phyloP scores from a whole-genome alignment of 192 early-diverging fungal genomes.

The Linnemannia hyalina region DNA sequence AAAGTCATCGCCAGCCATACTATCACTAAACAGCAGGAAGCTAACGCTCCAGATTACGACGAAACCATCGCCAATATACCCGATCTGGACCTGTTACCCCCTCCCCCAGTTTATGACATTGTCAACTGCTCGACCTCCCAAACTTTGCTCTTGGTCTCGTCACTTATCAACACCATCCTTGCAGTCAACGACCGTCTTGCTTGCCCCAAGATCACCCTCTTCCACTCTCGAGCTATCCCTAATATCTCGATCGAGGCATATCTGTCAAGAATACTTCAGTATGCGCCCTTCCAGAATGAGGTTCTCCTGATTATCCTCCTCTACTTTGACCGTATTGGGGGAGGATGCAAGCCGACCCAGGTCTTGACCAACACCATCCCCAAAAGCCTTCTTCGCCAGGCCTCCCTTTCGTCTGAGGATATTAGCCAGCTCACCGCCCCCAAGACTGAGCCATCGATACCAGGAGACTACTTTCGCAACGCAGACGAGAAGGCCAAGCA shows the following conservation, averaged over 20 bases:
- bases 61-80: conserved; percentile 50
- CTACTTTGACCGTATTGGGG: conserved; percentile 77
- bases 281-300: conserved; percentile 77
- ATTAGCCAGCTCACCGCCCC: conserved; percentile 30
- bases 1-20: conserved; percentile 39
- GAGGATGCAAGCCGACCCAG: conserved; percentile 55
- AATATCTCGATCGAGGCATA: conserved; percentile 76
- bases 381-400: conserved; percentile 41
- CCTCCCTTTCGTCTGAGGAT: conserved; percentile 32
- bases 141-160: conserved; percentile 62
- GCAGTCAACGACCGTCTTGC: conserved; percentile 61
- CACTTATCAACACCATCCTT: conserved; percentile 65
- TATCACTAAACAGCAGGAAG: conserved; percentile 20
- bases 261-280: conserved; percentile 74
- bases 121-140: conserved; percentile 60
- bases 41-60: conserved; percentile 38
- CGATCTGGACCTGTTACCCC: conserved; percentile 45
- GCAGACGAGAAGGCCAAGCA: conserved; percentile 36
- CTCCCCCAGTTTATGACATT: conserved; percentile 59
- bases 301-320: conserved; percentile 76
- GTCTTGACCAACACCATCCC: conserved; percentile 51
- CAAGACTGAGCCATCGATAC: not conserved
- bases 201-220: conserved; percentile 67
- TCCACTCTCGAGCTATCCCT: conserved; percentile 79
- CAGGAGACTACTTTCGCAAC: not conserved